Percentiles rank a stretch among this genome's conserved stretches.
phyloP scores from a whole-genome alignment of 1,284 basidiomycete genomes.

The Calocybe gambosa region DNA sequence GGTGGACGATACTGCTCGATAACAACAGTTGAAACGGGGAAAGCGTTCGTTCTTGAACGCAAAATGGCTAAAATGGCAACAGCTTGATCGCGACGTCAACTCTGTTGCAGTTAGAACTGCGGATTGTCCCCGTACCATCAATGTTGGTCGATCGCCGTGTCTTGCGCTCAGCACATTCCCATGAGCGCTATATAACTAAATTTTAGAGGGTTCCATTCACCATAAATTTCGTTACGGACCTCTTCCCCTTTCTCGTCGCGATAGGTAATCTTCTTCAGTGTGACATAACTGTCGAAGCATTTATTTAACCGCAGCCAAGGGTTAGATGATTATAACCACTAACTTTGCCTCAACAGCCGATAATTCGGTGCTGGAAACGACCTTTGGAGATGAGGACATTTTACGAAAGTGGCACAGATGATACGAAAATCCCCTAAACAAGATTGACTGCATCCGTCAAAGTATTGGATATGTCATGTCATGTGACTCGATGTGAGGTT shows the following conservation, averaged over 20 bases:
- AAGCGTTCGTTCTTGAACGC: slow-evolving; percentile 62
- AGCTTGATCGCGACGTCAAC: slow-evolving; percentile 34
- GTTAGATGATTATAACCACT: slow-evolving; percentile 16
- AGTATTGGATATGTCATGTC: background rate
- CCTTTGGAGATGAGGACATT: slow-evolving; percentile 29
- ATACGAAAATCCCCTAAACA: background rate
- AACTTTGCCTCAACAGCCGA: slow-evolving; percentile 57
- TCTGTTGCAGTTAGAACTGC: background rate
- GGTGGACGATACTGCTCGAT: slow-evolving; percentile 88
- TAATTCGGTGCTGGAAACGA: slow-evolving; percentile 43
- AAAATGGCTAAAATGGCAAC: slow-evolving; percentile 82
- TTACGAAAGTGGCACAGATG: background rate
- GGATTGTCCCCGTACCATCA: slow-evolving; percentile 54
- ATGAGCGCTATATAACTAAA: slow-evolving; percentile 52
- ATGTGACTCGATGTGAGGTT: background rate
- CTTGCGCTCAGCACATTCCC: slow-evolving; percentile 83
- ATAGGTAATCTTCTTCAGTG: slow-evolving; percentile 69
- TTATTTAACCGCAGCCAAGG: background rate
- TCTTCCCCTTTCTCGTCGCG: slow-evolving; percentile 68
- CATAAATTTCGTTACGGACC: slow-evolving; percentile 31
- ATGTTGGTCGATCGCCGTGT: slow-evolving; percentile 70
- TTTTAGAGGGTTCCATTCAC: background rate
- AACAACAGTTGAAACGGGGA: slow-evolving; percentile 70
- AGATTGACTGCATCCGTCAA: too few species aligned
- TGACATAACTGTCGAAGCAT: slow-evolving; percentile 54